Evolutionary conservation across 2,329 filamentous ascomycete species (phyloP), one percentile per base, ranked within the genome.

Genomic region (Exophiala phaeomuriformis): DNA sequence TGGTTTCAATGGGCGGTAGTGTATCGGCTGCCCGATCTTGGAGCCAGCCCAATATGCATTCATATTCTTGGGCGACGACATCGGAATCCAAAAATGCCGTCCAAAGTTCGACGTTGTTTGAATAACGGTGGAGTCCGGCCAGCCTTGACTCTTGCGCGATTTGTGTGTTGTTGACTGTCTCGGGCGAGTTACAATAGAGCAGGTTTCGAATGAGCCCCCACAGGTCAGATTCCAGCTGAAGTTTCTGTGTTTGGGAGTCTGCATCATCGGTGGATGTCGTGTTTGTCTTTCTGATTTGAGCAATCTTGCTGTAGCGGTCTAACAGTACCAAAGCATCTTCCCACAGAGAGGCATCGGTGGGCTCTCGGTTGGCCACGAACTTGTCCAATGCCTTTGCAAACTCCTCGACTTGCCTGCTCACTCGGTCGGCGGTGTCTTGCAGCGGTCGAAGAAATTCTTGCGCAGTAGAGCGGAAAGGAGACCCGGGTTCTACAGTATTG

Each of bases 381-480:
- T 82, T 79, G 71, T 96, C 90, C 27, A 96, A 78, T 48, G 82
- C 81, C 66, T 86, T 85, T 36, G 90, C 90, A 66, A 96, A 96
- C 42, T 82, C 79, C 71, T 95, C 89, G 55, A 95, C 88, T 69
- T 95, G 89, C 57, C 84, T 82, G 47, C 86, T 86, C 32, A 88
- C 82, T 41, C 80, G 78, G 61, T 88, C 80, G 56, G 82, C 82
- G 62, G 83, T 81, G 59, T 79, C 76, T 66, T 81, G 80, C 59
- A 86, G 71, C 12, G 81, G 81, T 61, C 80, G 77, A 31, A 84
- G 68, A 32, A 76, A 74, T 62, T 79, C 72, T 50, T 72, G 71
- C 19, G 77, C 70, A 57, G 57, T 60, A 9, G 53, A 55, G 53
- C 53, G 56, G 44, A 49, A 56, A 46, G 53, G 57, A n/a, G 54